phyloP scores from a whole-genome alignment of 2,329 filamentous ascomycete genomes.

The Calonectria fujianensis region DNA sequence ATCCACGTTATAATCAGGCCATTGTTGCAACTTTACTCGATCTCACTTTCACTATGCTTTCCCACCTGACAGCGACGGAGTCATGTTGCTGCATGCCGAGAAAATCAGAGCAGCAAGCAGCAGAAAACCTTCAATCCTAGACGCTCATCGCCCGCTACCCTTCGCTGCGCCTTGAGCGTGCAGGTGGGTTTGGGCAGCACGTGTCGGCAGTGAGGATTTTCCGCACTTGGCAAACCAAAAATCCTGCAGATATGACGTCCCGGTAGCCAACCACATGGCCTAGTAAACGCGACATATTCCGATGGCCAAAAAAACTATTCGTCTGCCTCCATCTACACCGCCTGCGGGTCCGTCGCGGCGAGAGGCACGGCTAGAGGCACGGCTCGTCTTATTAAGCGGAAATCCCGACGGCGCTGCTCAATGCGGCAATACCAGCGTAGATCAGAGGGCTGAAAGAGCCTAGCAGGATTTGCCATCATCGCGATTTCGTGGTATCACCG shows the following conservation, averaged over 20 bases:
- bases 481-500: background rate
- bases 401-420: constrained; percentile 14
- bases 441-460: constrained; percentile 9
- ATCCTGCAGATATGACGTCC: background rate
- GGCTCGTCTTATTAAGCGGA: background rate
- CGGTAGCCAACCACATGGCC: background rate
- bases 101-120: background rate
- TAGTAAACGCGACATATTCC: background rate
- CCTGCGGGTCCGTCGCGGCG: background rate
- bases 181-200: background rate
- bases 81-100: background rate
- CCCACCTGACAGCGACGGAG: background rate
- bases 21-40: background rate
- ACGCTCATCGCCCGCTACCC: constrained; percentile 15
- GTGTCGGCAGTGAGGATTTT: constrained; percentile 1
- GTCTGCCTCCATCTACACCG: constrained; percentile 4
- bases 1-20: constrained; percentile 6
- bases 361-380: background rate
- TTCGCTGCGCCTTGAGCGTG: constrained; percentile 1
- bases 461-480: background rate
- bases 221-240: constrained; percentile 7
- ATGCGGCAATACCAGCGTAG: background rate
- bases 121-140: background rate
- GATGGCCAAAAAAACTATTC: background rate
- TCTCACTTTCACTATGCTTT: background rate